Percentiles rank a stretch among this genome's conserved stretches.
Evolutionary conservation across 176 grass and related monocot species (phyloP).

Genomic region (Areca catechu): DNA sequence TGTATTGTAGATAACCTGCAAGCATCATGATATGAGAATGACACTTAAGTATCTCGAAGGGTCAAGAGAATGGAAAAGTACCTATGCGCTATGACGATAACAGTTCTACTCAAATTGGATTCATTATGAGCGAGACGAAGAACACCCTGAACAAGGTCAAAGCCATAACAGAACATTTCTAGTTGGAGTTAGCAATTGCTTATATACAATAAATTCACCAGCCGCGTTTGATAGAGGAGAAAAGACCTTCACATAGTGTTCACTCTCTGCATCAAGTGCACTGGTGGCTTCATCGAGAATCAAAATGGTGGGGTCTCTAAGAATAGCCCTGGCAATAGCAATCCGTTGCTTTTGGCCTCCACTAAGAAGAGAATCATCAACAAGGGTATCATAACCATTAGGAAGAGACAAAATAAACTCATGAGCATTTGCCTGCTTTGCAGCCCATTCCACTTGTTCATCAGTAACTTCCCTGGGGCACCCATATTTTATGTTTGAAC

Average conservation of each 20-base stretch:
- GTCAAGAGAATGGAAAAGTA: conserved; percentile 9
- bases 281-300: conserved; percentile 94
- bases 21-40: conserved; percentile 5
- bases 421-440: conserved; percentile 87
- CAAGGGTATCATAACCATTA: conserved; percentile 64
- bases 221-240: neutral
- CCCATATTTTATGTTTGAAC: conserved; percentile 85
- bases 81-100: conserved; percentile 97
- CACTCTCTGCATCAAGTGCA: conserved; percentile 88
- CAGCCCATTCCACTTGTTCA: conserved; percentile 77
- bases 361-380: conserved; percentile 82
- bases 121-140: conserved; percentile 52
- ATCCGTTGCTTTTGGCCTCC: conserved; percentile 96
- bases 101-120: conserved; percentile 49
- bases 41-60: neutral
- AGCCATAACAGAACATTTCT: neutral
- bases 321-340: conserved; percentile 94
- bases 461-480: conserved; percentile 68
- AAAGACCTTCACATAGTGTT: conserved; percentile 89
- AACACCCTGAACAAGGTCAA: conserved; percentile 38
- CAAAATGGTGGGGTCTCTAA: conserved; percentile 78
- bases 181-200: too few species aligned
- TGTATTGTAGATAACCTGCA: conserved; percentile 90
- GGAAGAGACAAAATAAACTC: conserved; percentile 76
- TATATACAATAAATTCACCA: too few species aligned